Percentiles rank a stretch among this genome's conserved stretches.
These are phyloP conservation scores for Cladophialophora bantiana DNA, from an alignment of 2,329 filamentous ascomycete genomes.

Conservation along the genomic window DNA sequence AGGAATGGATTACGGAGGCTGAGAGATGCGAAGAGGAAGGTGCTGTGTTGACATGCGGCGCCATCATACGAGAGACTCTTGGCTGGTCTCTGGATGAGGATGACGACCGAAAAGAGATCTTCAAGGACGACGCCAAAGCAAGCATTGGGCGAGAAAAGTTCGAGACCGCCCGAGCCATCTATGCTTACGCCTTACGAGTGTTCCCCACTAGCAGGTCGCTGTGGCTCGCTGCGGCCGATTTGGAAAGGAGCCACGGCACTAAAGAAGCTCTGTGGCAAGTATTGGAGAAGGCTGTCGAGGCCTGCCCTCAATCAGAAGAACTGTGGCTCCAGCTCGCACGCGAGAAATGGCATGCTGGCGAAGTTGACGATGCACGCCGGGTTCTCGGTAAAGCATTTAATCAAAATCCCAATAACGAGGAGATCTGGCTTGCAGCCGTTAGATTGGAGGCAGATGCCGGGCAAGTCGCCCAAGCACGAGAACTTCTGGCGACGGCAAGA, in stretches of 20 bases:
- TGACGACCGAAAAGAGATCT: conserved; percentile 93
- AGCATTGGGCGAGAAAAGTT: conserved; percentile 83
- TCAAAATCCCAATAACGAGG: conserved; percentile 94
- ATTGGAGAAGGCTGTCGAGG: conserved; percentile 91
- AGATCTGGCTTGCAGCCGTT: conserved; percentile 96
- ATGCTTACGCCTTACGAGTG: conserved; percentile 85
- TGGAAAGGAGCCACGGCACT: conserved; percentile 87
- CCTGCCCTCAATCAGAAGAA: conserved; percentile 87
- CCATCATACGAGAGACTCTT: conserved; percentile 90
- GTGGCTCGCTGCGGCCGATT: conserved; percentile 88
- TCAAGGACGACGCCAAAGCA: conserved; percentile 89
- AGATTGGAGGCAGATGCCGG: conserved; percentile 93
- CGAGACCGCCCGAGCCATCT: conserved; percentile 91
- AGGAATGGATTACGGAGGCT: conserved; percentile 95
- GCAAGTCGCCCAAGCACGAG: conserved; percentile 79
- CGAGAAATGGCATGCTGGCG: conserved; percentile 89
- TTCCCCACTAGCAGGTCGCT: conserved; percentile 87
- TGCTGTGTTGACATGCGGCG: conserved; percentile 81
- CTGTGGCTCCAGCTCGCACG: conserved; percentile 96
- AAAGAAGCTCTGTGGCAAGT: conserved; percentile 83
- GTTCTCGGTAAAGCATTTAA: conserved; percentile 91
- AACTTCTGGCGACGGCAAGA: conserved; percentile 81
- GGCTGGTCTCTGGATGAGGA: conserved; percentile 95
- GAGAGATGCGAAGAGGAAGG: conserved; percentile 95
- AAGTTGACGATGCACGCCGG: conserved; percentile 83